Conservation (phyloP, 352 stramenopile species). For the Pythium monospermum region DNA sequence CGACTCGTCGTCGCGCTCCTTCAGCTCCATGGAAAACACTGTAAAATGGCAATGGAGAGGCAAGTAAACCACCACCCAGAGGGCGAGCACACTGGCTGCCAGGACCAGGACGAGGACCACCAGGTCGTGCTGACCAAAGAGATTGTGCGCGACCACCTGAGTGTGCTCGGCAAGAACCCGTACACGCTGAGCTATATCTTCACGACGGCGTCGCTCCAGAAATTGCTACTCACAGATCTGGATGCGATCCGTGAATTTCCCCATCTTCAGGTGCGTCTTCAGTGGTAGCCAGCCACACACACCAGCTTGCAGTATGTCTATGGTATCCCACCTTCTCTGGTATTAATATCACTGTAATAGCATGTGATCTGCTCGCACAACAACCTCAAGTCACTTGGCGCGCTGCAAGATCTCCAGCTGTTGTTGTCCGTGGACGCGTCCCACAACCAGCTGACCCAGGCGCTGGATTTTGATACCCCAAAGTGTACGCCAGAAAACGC, state of each 20-base stretch:
- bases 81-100: too few species aligned
- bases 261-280: conserved; percentile 56
- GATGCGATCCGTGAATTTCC: conserved; percentile 37
- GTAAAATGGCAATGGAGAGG: too few species aligned
- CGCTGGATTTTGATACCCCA: conserved; percentile 60
- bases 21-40: too few species aligned
- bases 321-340: background rate
- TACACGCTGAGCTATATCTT: conserved; percentile 60
- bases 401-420: conserved; percentile 42
- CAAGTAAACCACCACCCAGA: too few species aligned
- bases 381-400: conserved; percentile 33
- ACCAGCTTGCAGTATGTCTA: too few species aligned
- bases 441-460: conserved; percentile 51
- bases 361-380: conserved; percentile 56
- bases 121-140: conserved; percentile 24
- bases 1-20: too few species aligned
- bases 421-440: conserved; percentile 55
- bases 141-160: conserved; percentile 34
- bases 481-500: conserved; percentile 44
- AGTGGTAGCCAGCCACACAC: too few species aligned
- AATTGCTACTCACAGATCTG: conserved; percentile 39
- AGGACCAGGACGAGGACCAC: too few species aligned
- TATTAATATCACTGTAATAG: conserved; percentile 20
- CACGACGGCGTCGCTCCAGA: conserved; percentile 44
- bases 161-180: conserved; percentile 54